A percentile compares a stretch with the other conserved stretches of the same genome.
These are phyloP conservation scores for Yarrowia porcina DNA, from an alignment of 805 yeast species.

Conservation along the genomic window DNA sequence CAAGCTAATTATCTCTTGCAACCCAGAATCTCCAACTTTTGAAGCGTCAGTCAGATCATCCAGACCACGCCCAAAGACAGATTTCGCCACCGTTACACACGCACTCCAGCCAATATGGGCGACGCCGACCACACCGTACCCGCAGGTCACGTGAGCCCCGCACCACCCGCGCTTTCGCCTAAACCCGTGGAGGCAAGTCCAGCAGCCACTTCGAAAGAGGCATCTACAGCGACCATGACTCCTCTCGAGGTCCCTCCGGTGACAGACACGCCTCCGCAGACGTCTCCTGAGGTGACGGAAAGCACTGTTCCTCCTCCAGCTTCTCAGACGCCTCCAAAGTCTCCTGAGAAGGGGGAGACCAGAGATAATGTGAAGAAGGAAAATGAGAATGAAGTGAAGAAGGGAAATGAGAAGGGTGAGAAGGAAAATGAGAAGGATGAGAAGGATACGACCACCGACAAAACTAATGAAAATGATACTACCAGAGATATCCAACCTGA, in stretches of 20 bases:
- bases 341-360: not conserved
- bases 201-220: not conserved
- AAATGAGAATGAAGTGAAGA: too few species aligned
- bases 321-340: not conserved
- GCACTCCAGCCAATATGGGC: not conserved
- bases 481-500: too few species aligned
- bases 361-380: not conserved
- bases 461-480: too few species aligned
- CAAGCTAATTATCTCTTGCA: not conserved
- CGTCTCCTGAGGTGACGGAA: not conserved
- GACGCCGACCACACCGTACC: not conserved
- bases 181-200: not conserved
- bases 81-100: not conserved
- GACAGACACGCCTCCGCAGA: not conserved
- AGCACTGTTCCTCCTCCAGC: not conserved
- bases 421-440: not conserved
- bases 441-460: not conserved
- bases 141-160: not conserved
- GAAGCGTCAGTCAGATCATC: too few species aligned
- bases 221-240: not conserved
- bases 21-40: not conserved
- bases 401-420: not conserved
- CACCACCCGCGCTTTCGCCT: not conserved
- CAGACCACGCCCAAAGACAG: too few species aligned
- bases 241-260: not conserved